A percentile compares a stretch with the other conserved stretches of the same genome.
Conservation (phyloP, 441 rosid genomes). For the Biscutella laevigata region DNA sequence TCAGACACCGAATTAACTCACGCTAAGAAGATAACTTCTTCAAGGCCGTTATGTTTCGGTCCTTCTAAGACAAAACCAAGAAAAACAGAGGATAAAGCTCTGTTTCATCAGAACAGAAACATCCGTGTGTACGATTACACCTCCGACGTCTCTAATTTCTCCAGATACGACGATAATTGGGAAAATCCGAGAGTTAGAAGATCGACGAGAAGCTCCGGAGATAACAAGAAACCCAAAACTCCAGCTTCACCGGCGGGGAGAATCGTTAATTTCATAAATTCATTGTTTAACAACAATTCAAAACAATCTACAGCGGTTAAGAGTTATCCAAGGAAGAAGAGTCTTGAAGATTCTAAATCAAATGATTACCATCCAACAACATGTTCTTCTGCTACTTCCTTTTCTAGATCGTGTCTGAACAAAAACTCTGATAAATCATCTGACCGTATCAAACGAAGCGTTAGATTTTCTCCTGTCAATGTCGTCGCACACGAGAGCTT, state of each 20-base stretch:
- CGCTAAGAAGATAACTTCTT: slow-evolving; percentile 27
- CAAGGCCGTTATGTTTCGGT: slow-evolving; percentile 32
- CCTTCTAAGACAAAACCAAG: slow-evolving; percentile 47
- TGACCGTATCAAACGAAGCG: slow-evolving; percentile 51
- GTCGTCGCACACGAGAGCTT: slow-evolving; percentile 44
- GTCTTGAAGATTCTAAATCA: slow-evolving; percentile 25
- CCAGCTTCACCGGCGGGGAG: slow-evolving; percentile 88
- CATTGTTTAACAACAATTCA: slow-evolving; percentile 44
- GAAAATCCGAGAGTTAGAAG: slow-evolving; percentile 45
- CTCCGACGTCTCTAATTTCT: slow-evolving; percentile 27
- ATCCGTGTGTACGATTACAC: slow-evolving; percentile 23
- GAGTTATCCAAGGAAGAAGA: slow-evolving; percentile 23
- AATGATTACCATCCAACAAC: slow-evolving; percentile 41
- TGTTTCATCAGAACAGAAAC: slow-evolving; percentile 40
- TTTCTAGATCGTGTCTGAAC: slow-evolving; percentile 73
- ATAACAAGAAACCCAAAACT: slow-evolving; percentile 59
- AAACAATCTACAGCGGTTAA: slow-evolving; percentile 40
- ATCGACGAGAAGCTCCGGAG: slow-evolving; percentile 46
- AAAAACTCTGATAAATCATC: slow-evolving; percentile 43
- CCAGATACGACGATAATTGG: slow-evolving; percentile 32
- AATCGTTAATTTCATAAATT: slow-evolving; percentile 63
- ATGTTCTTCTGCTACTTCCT: slow-evolving; percentile 72
- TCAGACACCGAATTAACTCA: slow-evolving; percentile 56
- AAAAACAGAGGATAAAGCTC: slow-evolving; percentile 39
- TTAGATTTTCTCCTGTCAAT: slow-evolving; percentile 62